Conservation (phyloP, 805 yeast genomes). For the Pichia membranifaciens region DNA sequence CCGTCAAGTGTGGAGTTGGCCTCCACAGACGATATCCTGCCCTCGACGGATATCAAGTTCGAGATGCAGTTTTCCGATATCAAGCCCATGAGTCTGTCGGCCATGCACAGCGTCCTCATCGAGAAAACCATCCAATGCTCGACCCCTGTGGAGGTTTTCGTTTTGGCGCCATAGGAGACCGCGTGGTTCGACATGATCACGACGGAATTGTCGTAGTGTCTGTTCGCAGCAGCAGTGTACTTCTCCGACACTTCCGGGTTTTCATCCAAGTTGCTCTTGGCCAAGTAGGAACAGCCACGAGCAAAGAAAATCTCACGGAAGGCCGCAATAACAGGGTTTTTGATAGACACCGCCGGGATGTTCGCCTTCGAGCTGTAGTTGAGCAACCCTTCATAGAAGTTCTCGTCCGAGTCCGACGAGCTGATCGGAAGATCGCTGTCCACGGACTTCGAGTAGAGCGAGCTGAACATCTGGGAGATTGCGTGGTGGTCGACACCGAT, state of each 20-base stretch:
- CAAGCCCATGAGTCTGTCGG: constrained; percentile 31
- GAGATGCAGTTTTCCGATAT: constrained; percentile 13
- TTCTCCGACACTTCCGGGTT: constrained; percentile 13
- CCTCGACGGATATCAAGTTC: constrained; percentile 1
- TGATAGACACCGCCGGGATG: constrained; percentile 20
- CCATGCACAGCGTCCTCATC: constrained; percentile 34
- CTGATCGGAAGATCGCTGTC: not conserved
- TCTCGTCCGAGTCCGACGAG: constrained; percentile 5
- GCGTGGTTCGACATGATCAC: constrained; percentile 17
- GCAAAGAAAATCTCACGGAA: constrained; percentile 33
- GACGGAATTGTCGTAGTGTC: constrained; percentile 23
- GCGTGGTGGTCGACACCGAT: constrained; percentile 10
- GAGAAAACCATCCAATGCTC: constrained; percentile 37
- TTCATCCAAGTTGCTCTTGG: constrained; percentile 20
- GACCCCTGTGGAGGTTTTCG: not conserved
- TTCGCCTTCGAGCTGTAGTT: constrained; percentile 25
- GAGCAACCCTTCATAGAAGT: constrained; percentile 19
- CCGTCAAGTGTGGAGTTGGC: not conserved
- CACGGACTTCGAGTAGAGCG: constrained; percentile 15
- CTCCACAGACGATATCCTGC: not conserved
- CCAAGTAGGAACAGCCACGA: constrained; percentile 35
- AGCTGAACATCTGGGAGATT: constrained; percentile 24
- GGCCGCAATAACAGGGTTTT: constrained; percentile 13
- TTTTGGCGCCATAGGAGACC: not conserved
- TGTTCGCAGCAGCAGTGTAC: constrained; percentile 20